phyloP scores from a whole-genome alignment of 768 basidiomycete genomes.

The Arthromyces matolae region DNA sequence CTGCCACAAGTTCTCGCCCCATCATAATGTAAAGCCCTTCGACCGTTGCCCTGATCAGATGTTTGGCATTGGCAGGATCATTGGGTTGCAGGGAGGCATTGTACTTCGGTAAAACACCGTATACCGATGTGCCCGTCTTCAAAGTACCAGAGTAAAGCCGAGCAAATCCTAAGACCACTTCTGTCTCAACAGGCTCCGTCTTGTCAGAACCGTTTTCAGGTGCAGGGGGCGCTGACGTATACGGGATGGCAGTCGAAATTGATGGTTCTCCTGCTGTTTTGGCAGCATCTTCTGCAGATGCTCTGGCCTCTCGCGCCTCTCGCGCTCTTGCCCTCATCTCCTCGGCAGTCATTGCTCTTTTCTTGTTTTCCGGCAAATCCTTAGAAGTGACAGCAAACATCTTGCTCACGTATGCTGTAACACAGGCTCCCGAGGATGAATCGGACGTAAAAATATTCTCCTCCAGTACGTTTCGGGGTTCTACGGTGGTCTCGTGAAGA shows the following conservation, averaged over 20 bases:
- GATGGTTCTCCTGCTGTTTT: slow-evolving; percentile 6
- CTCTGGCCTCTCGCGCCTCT: slow-evolving; percentile 42
- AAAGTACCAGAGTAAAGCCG: slow-evolving; percentile 91
- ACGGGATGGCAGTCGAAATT: slow-evolving; percentile 8
- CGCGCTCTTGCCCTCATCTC: slow-evolving; percentile 71
- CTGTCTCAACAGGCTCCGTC: slow-evolving; percentile 32
- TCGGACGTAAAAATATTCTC: slow-evolving; percentile 74
- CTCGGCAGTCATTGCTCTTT: slow-evolving; percentile 71
- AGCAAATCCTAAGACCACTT: slow-evolving; percentile 88
- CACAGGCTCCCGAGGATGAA: slow-evolving; percentile 48
- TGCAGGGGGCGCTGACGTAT: slow-evolving; percentile 11
- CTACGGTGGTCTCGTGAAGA: slow-evolving; percentile 50
- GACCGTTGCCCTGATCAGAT: slow-evolving; percentile 58
- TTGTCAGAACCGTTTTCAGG: slow-evolving; percentile 8
- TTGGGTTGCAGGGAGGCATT: slow-evolving; percentile 53
- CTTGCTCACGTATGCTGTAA: slow-evolving; percentile 92
- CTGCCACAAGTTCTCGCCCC: slow-evolving; percentile 89
- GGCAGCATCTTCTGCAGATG: slow-evolving; percentile 19
- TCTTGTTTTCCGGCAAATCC: slow-evolving; percentile 85
- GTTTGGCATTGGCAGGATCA: slow-evolving; percentile 65
- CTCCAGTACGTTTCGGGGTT: slow-evolving; percentile 80
- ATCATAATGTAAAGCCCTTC: slow-evolving; percentile 93
- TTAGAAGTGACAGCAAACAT: slow-evolving; percentile 90
- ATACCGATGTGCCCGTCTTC: slow-evolving; percentile 55
- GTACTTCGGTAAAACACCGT: slow-evolving; percentile 87